Base-by-base conservation (phyloP, 305 asterid species). In the Fraxinus greggii region DNA sequence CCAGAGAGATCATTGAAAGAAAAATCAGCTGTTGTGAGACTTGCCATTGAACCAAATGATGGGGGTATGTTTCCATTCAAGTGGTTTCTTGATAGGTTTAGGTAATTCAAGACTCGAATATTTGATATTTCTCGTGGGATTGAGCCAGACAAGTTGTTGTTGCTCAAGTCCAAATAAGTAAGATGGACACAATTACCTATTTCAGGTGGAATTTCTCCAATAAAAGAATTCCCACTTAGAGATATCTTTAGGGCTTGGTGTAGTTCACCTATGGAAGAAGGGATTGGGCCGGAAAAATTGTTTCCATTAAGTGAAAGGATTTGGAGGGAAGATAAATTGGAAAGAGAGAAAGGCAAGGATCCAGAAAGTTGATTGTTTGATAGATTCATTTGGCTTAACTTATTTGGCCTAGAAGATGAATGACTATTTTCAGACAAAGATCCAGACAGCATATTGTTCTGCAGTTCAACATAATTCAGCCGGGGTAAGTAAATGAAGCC, bases 1-100 rank as follows among this genome's bases (percentile, higher is more conserved):
- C 98, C 98, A 0, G 97, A 91, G 33, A 96, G 92, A 75, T 96
- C 86, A 83, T 96, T 96, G 94, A 90, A 96, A 1, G 99, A 94
- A 80, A 96, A 94, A 83, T 96, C 99, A 2, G 95, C 98, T 23
- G 92, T 90, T 1, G 98, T 94, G 82, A 96, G 97, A 88, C 99
- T 96, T 75, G 88, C 92, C 95, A 96, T 86, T 12, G 93, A 56
- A 48, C 90, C 95, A 45, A 96, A 85, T 0, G 97, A 87, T 73
- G 83, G 85, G 2, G 98, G 98, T 23, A 96, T 87, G 79, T 91
- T 36, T 2, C 90, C 93, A 67, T 70, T 89, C 51, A 96, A 85
- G 75, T 91, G 94, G 87, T 96, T 96, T 83, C 98, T 88, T 24
- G 99, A 96, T 48, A 96, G 83, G 80, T 96, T 96, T 84, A 96